Evolutionary conservation across 163 green algal genomes (phyloP).

Genomic region (Chlorella variabilis): DNA sequence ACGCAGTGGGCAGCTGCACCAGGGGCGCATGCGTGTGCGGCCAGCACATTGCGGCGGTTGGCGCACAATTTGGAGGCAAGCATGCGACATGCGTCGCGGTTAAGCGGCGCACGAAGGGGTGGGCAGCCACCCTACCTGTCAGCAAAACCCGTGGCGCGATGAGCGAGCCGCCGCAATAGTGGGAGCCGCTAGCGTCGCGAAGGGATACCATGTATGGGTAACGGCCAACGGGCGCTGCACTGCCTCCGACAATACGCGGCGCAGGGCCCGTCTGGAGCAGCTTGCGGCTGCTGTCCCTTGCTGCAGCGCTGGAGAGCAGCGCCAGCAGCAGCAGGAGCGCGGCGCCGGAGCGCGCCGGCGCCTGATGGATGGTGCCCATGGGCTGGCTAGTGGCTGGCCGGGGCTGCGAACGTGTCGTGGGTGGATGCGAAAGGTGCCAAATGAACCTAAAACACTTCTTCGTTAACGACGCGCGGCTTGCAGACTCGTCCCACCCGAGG

Average conservation of each 20-base stretch:
- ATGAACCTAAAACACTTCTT: too few species aligned
- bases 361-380: too few species aligned
- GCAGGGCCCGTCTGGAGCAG: background rate
- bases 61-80: background rate
- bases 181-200: background rate
- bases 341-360: background rate
- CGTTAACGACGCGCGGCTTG: too few species aligned
- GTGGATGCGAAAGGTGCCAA: too few species aligned
- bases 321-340: background rate
- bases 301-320: background rate
- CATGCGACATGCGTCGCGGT: background rate
- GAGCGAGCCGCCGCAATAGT: constrained; percentile 9
- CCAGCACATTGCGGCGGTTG: background rate
- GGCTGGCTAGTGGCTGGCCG: background rate
- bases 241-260: constrained; percentile 22
- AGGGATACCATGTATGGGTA: constrained; percentile 21
- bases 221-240: background rate
- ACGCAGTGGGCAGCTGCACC: constrained; percentile 8
- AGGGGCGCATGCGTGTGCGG: background rate
- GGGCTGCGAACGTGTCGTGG: background rate
- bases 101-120: background rate
- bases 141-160: constrained; percentile 2
- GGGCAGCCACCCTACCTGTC: background rate
- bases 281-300: background rate
- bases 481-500: too few species aligned